Evolutionary conservation across 352 stramenopile genomes (phyloP), one percentile per base, ranked within the genome.

Genomic region (Globisporangium paroecandrum): DNA sequence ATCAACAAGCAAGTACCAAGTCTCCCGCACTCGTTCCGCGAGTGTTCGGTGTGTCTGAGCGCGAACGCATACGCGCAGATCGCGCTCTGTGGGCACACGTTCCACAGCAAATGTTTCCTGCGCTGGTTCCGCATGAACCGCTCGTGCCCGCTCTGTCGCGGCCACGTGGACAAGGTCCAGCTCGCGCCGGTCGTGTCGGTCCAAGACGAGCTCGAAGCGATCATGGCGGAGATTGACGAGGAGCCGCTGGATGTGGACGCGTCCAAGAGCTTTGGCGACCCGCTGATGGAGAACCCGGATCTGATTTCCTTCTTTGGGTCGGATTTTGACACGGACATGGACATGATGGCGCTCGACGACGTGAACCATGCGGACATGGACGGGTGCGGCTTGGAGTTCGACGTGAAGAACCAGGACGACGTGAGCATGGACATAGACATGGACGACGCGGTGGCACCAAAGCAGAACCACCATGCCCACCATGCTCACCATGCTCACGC

Each of bases 191-290:
- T 80, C 1, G 47, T 87, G 10, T 71, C 64, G 10, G 73, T 89
- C 25, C 78, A 87, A 64, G 78, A 90, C 66, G 81, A 93, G 36
- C 65, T 94, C 8, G 87, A 94, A 34, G 87, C 83, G 0, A 77
- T 93, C 62, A 93, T 93, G 85, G 83, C 81, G 2, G 81, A 90
- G 65, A 82, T 91, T 22, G 79, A 90, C 58, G 75, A 89, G n/a
- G 81, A 81, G 4, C 66, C 74, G 27, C 60, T 82, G 1, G 68
- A 65, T 56, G 54, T 82, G n/a, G 67, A 73, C 20, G 55, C 71
- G 54, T 57, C 56, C n/a, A 66, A 69, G 61, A 22, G 56, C 24
- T 58, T 79, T 34, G 76, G 66, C 29, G 77, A 85, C 65, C 69
- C 73, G 32, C 58, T 85, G 15, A 29, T 84, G 64, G 62, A 74